Base-by-base conservation (phyloP, 2,329 filamentous ascomycete genomes). In the Akanthomyces muscarius region DNA sequence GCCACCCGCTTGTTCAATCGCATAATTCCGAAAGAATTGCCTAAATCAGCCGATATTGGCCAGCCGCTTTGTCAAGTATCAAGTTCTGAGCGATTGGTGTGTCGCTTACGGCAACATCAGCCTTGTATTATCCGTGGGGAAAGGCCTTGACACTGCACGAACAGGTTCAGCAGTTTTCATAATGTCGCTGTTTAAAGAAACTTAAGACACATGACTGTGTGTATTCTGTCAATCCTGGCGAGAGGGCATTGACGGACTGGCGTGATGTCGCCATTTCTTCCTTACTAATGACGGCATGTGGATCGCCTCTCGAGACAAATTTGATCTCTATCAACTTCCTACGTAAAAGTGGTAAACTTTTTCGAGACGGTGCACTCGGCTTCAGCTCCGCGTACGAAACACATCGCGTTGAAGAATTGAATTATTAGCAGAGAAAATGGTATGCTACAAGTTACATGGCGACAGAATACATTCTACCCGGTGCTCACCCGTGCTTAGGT, bases 401-500 rank as follows among this genome's bases (percentile, higher is more conserved):
- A 25, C 7, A 48, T 13, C 11, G 18, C n/a, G 5, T 47, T 18
- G 14, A n/a, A 18, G n/a, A 42, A 28, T 7, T n/a, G 14, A 54
- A 18, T 23, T 3, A 55, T 28, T 11, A 28, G 21, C 14, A 13
- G 11, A 13, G 23, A 48, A 59, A 63, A 67, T 63, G 61, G 61
- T 59, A 53, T 5, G 54, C 47, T 18, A 30, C 55, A 51, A 56
- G 63, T 42, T 30, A 38, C 21, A 30, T 14, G 16, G 21, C 14
- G 52, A 5, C 13, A 10, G 14, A 4, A n/a, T 18, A 10, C 36
- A 41, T 13, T n/a, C 6, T 42, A 14, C 38, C 10, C n/a, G 18
- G 36, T 44, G 55, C 48, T 63, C 53, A 65, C 51, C 58, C 25
- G 47, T 62, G 7, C 38, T 11, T 63, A 87, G 89, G 88, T 91